Evolutionary conservation across 345 rosid genomes (phyloP).

Genomic region (Populus simonii): DNA sequence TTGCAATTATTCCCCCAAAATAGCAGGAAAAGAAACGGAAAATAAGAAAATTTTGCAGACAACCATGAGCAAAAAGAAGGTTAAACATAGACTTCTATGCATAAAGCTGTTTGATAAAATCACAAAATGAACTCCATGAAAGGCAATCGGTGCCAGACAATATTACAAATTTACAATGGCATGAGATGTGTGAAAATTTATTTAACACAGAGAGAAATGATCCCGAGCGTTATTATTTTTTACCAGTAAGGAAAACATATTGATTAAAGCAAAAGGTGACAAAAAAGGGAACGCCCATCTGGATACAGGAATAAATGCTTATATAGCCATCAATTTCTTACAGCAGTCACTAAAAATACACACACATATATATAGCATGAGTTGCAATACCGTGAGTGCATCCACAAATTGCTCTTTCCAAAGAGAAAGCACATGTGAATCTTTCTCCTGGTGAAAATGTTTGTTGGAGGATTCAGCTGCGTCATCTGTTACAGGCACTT

Average conservation of each 20-base stretch:
- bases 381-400: constrained; percentile 48
- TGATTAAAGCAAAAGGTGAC: background rate
- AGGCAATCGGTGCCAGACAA: background rate
- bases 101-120: background rate
- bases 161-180: background rate
- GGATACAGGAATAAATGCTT: background rate
- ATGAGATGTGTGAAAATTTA: background rate
- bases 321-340: background rate
- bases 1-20: constrained; percentile 4
- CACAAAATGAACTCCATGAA: background rate
- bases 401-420: constrained; percentile 87
- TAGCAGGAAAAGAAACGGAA: background rate
- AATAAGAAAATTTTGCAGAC: background rate
- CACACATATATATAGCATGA: background rate
- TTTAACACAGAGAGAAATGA: background rate
- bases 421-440: constrained; percentile 32
- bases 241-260: background rate
- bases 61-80: background rate
- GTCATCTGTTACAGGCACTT: constrained; percentile 38
- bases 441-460: constrained; percentile 27
- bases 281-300: background rate
- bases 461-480: constrained; percentile 40
- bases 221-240: background rate
- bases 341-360: background rate
- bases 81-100: background rate